Conservation (phyloP, 2,329 filamentous ascomycete species). For the Emmonsia crescens region DNA sequence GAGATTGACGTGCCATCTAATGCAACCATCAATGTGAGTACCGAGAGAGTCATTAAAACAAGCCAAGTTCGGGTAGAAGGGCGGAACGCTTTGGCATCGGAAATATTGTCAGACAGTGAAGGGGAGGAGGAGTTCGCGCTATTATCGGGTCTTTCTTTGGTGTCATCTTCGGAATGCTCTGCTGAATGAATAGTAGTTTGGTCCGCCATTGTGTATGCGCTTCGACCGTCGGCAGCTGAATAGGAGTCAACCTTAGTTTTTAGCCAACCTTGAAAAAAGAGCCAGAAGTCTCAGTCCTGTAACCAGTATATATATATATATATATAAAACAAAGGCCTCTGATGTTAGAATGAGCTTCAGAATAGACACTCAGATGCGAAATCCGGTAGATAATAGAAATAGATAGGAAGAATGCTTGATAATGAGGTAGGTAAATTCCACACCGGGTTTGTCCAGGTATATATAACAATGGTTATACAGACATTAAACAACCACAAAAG, state of each 20-base stretch:
- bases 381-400: background rate
- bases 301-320: background rate
- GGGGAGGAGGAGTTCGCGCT: background rate
- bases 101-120: background rate
- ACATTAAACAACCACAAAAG: background rate
- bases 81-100: conserved; percentile 10
- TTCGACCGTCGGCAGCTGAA: background rate
- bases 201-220: background rate
- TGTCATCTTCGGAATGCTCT: background rate
- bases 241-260: background rate
- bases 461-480: background rate
- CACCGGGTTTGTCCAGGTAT: background rate
- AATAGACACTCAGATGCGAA: background rate
- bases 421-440: background rate
- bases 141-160: background rate
- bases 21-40: conserved; percentile 51
- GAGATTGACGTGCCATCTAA: conserved; percentile 56
- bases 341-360: background rate
- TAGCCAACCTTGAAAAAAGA: conserved; percentile 9
- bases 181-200: background rate
- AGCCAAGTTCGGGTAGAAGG: conserved; percentile 29
- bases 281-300: background rate
- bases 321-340: background rate
- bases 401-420: background rate
- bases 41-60: conserved; percentile 42